Evolutionary conservation across 2,329 filamentous ascomycete species (phyloP), one percentile per base, ranked within the genome.

Genomic region (Ceratocystis albifundus): DNA sequence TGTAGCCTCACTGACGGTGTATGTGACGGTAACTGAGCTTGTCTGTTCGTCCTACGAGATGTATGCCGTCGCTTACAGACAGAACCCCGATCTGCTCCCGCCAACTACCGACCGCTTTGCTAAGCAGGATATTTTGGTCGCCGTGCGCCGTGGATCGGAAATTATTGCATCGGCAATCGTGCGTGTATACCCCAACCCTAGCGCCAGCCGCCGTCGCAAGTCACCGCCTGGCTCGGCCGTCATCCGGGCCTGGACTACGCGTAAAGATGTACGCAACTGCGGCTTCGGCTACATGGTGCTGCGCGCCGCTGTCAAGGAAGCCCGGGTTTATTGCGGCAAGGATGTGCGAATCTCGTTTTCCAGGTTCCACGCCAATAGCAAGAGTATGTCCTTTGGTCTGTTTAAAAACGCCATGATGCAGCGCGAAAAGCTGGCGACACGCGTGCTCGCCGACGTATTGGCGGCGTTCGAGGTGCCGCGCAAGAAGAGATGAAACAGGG

Each of bases 181-280:
- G 66, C 82, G 83, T 5, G 66, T 67, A 20, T 30, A 66, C 22
- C 62, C 61, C 17, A 64, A 65, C 7, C 45, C 62, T 3, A 46
- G 67, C 28, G 61, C 57, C 70, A 53, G 55, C 25, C 36, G 57
- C 30, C 64, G 55, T 3, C 55, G 55, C 55, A 59, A 59, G 55
- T 36, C 50, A 1, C 55, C 66, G 12, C 63, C 66, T 45, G 87
- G 87, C 64, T 82, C 82, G 69, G 88, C 86, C 7, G 78, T 90
- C 61, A 86, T 96, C 67, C 83, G 88, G 32, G 90, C 88, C 1
- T 96, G 91, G 90, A 93, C 90, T 1, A 89, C 90, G 1, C 80
- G 81, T 72, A 76, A 85, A 63, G 79, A 80, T 70, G 90, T 90
- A 74, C 82, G 91, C 30, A 79, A 83, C 41, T 83, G 84, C 69